Conservation (phyloP, 2,329 filamentous ascomycete species). For the Lachnum nothofagi region DNA sequence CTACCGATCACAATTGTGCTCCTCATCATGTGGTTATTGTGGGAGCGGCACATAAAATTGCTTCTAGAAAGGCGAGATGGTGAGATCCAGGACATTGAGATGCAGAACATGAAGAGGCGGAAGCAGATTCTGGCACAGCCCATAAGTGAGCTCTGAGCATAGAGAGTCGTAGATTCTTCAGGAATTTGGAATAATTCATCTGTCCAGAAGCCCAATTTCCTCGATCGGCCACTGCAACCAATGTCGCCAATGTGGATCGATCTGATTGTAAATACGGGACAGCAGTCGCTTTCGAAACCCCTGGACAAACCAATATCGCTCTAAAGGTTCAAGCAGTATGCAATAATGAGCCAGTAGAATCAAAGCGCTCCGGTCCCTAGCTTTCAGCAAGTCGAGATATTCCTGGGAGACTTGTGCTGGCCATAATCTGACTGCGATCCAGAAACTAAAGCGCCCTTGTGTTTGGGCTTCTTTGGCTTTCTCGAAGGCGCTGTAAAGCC, state of each 20-base stretch:
- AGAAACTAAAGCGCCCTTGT: background rate
- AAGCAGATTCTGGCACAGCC: too few relatives aligned
- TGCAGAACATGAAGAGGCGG: too few relatives aligned
- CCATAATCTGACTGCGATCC: constrained; percentile 29
- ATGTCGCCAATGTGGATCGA: constrained; percentile 3
- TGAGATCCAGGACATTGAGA: too few relatives aligned
- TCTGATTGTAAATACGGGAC: constrained; percentile 3
- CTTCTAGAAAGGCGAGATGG: too few relatives aligned
- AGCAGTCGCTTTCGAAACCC: constrained; percentile 7
- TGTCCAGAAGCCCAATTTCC: constrained; percentile 15
- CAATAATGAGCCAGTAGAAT: constrained; percentile 37
- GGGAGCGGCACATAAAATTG: too few relatives aligned
- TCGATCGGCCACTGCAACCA: constrained; percentile 33
- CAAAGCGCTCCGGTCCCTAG: constrained; percentile 33
- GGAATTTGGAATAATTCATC: background rate
- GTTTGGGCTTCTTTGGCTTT: background rate
- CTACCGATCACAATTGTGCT: too few relatives aligned
- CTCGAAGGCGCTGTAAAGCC: background rate
- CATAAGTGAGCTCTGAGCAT: too few relatives aligned
- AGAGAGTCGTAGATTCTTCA: too few relatives aligned
- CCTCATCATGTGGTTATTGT: too few relatives aligned
- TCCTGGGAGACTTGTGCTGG: constrained; percentile 33
- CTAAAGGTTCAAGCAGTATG: constrained; percentile 32
- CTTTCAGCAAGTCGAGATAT: constrained; percentile 32
- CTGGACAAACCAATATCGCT: constrained; percentile 36